Evolutionary conservation across 2,329 filamentous ascomycete species (phyloP), one percentile per base, ranked within the genome.

Genomic region (Elsinoe perseae): DNA sequence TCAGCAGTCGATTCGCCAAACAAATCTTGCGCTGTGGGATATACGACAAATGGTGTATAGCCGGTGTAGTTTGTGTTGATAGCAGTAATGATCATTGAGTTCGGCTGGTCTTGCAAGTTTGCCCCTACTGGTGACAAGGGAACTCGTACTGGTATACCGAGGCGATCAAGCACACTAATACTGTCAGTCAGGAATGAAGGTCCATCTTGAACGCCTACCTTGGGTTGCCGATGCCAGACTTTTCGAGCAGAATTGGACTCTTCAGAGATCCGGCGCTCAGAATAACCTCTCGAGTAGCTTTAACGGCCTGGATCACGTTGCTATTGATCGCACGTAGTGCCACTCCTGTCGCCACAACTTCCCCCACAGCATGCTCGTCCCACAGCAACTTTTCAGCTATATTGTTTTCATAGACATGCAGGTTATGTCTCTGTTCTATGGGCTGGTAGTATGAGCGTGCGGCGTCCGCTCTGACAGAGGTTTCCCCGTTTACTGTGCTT

Each of bases 381-480:
- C 72, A 77, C 4, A 72, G 57, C 14, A 78, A 65, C 25, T 65
- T 66, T 40, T 71, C 71, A 0, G 70, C 75, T 1, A 66, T 66
- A 0, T 74, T 73, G 58, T 75, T 73, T 16, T 72, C 60, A 27
- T 76, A 69, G 1, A 77, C 62, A 2, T 73, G 61, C 1, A 78
- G 64, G 59, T 78, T 79, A 2, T 64, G 48, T 43, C 75, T 65
- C 16, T 66, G 58, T 50, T 63, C 65, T 56, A 73, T 62, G 1
- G 75, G 74, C 54, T 68, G 75, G 60, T 76, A 78, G 60, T 75
- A 78, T 3, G 75, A 73, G 14, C 74, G 66, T 3, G 73, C 75
- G 32, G 76, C 73, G 64, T 78, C 75, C 56, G 73, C 69, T 9
- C 75, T 70, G 9, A 73, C 64, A 58, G 71, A 65, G 14, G 65